A percentile compares a stretch with the other conserved stretches of the same genome.
phyloP scores from a whole-genome alignment of 2,329 filamentous ascomycete species.

The Trichophyton equinum region DNA sequence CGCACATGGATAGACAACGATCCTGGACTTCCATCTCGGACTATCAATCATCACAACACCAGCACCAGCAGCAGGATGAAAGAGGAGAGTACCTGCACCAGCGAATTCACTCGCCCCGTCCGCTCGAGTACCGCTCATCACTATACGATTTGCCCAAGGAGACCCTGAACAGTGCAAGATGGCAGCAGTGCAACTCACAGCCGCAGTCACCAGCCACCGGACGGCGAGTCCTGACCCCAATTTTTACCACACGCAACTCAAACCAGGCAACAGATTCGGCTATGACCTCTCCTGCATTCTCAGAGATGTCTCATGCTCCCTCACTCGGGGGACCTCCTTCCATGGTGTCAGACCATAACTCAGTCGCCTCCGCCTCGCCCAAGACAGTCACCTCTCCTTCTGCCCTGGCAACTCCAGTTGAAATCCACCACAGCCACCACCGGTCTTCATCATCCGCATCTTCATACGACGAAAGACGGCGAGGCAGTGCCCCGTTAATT shows the following conservation, averaged over 20 bases:
- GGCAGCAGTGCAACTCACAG: slow-evolving; percentile 2
- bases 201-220: slow-evolving; percentile 12
- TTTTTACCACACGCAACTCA: slow-evolving; percentile 23
- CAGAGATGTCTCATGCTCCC: slow-evolving; percentile 47
- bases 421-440: slow-evolving; percentile 27
- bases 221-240: slow-evolving; percentile 25
- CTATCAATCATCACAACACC: not conserved
- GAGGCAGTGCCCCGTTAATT: slow-evolving; percentile 21
- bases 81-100: not conserved
- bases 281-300: slow-evolving; percentile 52
- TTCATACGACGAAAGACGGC: slow-evolving; percentile 21
- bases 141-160: not conserved
- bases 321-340: slow-evolving; percentile 50
- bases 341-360: slow-evolving; percentile 56
- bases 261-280: slow-evolving; percentile 38
- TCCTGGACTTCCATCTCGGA: slow-evolving; percentile 26
- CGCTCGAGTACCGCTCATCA: not conserved
- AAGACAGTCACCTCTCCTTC: slow-evolving; percentile 32
- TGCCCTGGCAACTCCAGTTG: slow-evolving; percentile 29
- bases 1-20: slow-evolving; percentile 15
- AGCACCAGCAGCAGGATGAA: not conserved
- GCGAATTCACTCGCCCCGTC: not conserved
- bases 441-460: not conserved
- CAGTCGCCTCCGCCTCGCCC: slow-evolving; percentile 50
- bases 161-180: not conserved